Conservation (phyloP, 768 basidiomycete genomes). For the Russula emetica region DNA sequence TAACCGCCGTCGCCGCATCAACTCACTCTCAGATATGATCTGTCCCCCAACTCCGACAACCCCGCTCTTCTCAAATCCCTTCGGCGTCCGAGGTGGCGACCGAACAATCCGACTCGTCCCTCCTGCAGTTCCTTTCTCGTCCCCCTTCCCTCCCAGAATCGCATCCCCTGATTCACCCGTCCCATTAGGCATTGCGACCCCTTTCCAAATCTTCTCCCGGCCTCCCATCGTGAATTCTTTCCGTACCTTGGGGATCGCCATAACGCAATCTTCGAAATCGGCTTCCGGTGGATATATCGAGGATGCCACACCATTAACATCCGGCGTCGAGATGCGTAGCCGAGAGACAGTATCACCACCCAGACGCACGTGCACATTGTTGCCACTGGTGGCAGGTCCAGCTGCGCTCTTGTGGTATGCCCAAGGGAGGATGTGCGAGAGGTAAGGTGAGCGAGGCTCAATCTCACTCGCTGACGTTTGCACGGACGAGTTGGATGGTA, state of each 20-base stretch:
- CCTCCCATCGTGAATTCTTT: conserved; percentile 28
- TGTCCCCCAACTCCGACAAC: conserved; percentile 60
- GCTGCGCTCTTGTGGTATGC: neutral
- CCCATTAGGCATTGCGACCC: conserved; percentile 5
- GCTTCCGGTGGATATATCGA: conserved; percentile 47
- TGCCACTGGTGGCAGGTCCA: neutral
- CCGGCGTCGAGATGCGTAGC: conserved; percentile 19
- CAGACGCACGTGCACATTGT: neutral
- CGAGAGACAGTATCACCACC: conserved; percentile 6
- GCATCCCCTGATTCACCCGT: neutral
- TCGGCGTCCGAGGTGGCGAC: conserved; percentile 20
- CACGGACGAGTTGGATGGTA: conserved; percentile 4
- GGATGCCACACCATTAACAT: conserved; percentile 31
- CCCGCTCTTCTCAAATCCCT: conserved; percentile 21
- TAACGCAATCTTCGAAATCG: conserved; percentile 70
- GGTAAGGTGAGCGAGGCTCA: conserved; percentile 14
- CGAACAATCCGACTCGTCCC: neutral
- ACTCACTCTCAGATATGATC: conserved; percentile 70
- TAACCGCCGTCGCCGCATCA: conserved; percentile 74
- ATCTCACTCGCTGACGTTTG: conserved; percentile 13
- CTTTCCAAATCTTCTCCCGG: conserved; percentile 19
- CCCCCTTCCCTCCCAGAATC: neutral
- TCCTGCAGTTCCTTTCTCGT: neutral
- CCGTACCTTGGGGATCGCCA: conserved; percentile 60
- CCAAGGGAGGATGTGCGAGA: conserved; percentile 26